These are phyloP conservation scores for Solanum hybrid DNA, from an alignment of 305 asterid genomes.

Conservation along the genomic window DNA sequence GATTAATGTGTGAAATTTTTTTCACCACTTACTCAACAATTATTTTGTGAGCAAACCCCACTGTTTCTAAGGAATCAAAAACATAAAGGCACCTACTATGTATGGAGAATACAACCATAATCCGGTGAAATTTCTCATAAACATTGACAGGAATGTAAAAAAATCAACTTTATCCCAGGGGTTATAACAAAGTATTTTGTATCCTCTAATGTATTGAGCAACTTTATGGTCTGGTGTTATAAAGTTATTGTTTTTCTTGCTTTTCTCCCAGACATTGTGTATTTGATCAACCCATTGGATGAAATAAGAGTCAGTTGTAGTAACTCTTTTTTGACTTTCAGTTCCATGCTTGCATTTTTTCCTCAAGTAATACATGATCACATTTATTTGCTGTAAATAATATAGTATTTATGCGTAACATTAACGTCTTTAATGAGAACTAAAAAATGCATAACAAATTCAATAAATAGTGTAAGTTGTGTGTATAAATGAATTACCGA, in stretches of 20 bases:
- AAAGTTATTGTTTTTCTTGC: no score
- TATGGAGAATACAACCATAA: not conserved
- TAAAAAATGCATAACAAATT: not conserved
- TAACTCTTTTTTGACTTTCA: not conserved
- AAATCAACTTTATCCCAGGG: not conserved
- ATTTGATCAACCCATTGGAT: not conserved
- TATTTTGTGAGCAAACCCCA: not conserved
- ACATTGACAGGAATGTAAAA: not conserved
- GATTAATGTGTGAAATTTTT: not conserved
- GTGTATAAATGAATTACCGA: not conserved
- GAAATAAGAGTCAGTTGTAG: not conserved
- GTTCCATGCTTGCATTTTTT: not conserved
- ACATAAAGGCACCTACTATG: not conserved
- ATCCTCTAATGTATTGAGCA: not conserved
- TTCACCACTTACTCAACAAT: no score
- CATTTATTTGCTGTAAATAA: no score
- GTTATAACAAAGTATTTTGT: not conserved
- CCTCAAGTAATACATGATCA: not conserved
- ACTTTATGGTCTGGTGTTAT: not conserved
- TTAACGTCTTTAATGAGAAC: no score
- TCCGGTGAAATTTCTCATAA: not conserved
- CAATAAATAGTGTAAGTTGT: not conserved
- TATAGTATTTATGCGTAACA: no score
- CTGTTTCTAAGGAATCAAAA: not conserved
- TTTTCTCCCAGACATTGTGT: not conserved